Base-by-base conservation (phyloP, 768 basidiomycete genomes). In the Tulasnella sp. region DNA sequence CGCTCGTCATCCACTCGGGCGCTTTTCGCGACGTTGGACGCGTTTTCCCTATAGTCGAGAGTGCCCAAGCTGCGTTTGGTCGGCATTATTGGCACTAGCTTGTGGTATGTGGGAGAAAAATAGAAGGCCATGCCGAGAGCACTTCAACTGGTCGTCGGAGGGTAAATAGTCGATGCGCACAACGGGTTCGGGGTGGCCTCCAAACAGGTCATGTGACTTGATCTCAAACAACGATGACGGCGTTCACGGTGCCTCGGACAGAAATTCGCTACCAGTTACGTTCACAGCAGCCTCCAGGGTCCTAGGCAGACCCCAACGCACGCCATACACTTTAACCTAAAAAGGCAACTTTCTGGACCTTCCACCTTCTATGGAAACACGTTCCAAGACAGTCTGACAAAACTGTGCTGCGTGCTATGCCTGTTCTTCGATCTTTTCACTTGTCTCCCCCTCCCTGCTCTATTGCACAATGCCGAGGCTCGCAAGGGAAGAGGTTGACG, bases 51-150 rank as follows among this genome's bases (percentile, higher is more conserved):
- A 74, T 76, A 74, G 22, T 77, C 77, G 49, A 76, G 39, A 38
- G 45, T 80, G 76, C 85, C 83, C 3, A 84, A 85, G 79, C 86
- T 86, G 82, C 85, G 85, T 77, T 87, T 86, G 31, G 83, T 79
- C 9, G 84, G 80, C 84, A 85, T 86, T 6, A 31, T 39, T 9
- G 25, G 58, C 11, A 49, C 6, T 1, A n/a, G 0, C 9, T 3
- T 49, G 49, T n/a, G 49, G n/a, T 12, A n/a, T n/a, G 49, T 22
- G 19, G 1, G 6, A 22, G 6, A 11, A n/a, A n/a, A n/a, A 49
- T 19, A 7, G 22, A 9, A 49, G 19, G n/a, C n/a, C 22, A n/a
- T 7, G 11, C 8, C n/a, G 49, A n/a, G 49, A 6, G 42, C 3
- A 19, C 15, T 45, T 0, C 7, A 6, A n/a, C 7, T 49, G 7